These are phyloP conservation scores for Scytalidium lignicola DNA, from an alignment of 2,329 filamentous ascomycete species.

Conservation along the genomic window DNA sequence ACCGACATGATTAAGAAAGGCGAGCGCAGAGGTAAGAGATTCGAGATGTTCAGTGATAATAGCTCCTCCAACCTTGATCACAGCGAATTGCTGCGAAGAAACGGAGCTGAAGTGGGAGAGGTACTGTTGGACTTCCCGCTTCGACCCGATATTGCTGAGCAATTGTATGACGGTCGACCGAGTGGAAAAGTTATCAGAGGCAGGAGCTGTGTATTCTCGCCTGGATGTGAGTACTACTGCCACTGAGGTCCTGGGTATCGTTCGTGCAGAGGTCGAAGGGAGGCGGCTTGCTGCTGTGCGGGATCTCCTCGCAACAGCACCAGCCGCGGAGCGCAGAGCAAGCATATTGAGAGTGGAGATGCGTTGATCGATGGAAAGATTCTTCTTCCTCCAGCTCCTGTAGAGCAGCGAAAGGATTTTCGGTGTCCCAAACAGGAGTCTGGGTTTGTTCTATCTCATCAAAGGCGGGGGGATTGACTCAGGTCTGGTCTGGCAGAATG, in stretches of 20 bases:
- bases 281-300: conserved; percentile 19
- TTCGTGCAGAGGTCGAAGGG: conserved; percentile 16
- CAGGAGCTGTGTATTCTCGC: conserved; percentile 25
- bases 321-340: conserved; percentile 25
- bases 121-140: conserved; percentile 95
- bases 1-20: conserved; percentile 90
- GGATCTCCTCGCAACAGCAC: conserved; percentile 24
- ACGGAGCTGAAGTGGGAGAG: conserved; percentile 96
- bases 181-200: conserved; percentile 38
- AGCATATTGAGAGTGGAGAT: conserved; percentile 25
- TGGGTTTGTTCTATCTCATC: conserved; percentile 18
- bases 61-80: conserved; percentile 96
- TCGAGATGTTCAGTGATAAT: conserved; percentile 93
- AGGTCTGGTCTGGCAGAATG: conserved; percentile 2
- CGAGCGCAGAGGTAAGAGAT: conserved; percentile 81
- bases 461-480: conserved; percentile 25
- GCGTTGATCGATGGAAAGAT: conserved; percentile 3
- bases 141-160: conserved; percentile 91
- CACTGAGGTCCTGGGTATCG: conserved; percentile 22
- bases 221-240: conserved; percentile 18
- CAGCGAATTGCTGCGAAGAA: conserved; percentile 93
- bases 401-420: conserved; percentile 17
- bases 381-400: conserved; percentile 19
- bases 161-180: conserved; percentile 82
- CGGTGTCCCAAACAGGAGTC: conserved; percentile 18